Conservation (phyloP, 371 early-diverging fungal species). For the Zancudomyces culisetae region DNA sequence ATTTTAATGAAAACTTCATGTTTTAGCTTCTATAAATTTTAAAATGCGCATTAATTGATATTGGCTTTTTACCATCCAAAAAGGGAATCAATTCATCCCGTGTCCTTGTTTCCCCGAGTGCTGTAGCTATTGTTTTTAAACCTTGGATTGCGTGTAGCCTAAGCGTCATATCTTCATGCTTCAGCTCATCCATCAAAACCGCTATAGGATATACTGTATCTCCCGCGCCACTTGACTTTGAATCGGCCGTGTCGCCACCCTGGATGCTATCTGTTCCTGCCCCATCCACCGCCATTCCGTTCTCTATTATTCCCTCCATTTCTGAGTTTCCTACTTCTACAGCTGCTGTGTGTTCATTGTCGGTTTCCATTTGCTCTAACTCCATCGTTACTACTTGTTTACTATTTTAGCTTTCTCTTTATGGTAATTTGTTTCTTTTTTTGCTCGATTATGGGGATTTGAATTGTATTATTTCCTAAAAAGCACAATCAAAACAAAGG, state of each 20-base stretch:
- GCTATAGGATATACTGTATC: constrained; percentile 57
- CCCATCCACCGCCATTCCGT: background rate
- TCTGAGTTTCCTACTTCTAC: background rate
- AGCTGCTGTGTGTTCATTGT: background rate
- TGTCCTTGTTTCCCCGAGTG: constrained; percentile 86
- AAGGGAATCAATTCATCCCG: constrained; percentile 92
- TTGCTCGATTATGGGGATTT: too few relatives aligned
- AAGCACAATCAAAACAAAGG: too few relatives aligned
- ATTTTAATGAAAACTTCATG: background rate
- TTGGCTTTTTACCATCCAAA: constrained; percentile 55
- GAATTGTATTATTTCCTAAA: too few relatives aligned
- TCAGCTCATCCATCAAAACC: constrained; percentile 86
- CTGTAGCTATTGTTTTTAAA: constrained; percentile 76
- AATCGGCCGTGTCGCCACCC: background rate
- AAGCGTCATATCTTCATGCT: constrained; percentile 85
- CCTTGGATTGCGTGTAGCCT: constrained; percentile 83
- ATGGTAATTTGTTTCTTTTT: too few relatives aligned
- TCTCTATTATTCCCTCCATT: background rate
- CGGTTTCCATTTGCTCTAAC: background rate
- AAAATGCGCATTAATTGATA: background rate
- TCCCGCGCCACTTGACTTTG: background rate
- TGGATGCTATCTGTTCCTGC: background rate
- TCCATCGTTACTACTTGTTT: background rate
- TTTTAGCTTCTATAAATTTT: background rate
- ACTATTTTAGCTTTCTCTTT: background rate